Conservation (phyloP, 1,139 yeast genomes). For the Geotrichum reessii region DNA sequence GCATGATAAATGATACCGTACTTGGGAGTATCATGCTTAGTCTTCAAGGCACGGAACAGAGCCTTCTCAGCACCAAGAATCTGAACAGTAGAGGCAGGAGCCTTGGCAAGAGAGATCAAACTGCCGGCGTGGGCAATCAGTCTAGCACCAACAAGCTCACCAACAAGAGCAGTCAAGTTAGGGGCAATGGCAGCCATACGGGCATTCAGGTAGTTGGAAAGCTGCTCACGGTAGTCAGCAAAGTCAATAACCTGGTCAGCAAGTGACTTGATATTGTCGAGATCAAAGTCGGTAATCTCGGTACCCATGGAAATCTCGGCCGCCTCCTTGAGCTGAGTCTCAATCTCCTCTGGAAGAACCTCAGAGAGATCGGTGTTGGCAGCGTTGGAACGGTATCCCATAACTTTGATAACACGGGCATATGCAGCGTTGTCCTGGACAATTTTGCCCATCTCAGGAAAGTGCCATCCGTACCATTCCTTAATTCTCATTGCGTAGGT, state of each 20-base stretch:
- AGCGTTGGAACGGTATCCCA: constrained; percentile 94
- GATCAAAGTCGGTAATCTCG: constrained; percentile 90
- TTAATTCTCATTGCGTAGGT: constrained; percentile 98
- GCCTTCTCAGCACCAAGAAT: constrained; percentile 99
- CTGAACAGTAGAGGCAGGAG: constrained; percentile 98
- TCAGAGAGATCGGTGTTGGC: constrained; percentile 83
- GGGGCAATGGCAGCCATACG: constrained; percentile 99
- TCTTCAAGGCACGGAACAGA: constrained; percentile 93
- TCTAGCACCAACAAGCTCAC: constrained; percentile 98
- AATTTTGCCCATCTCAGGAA: constrained; percentile 96
- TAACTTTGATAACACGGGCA: constrained; percentile 82
- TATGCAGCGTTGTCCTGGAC: constrained; percentile 65
- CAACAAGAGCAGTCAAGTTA: constrained; percentile 90
- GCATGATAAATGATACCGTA: constrained; percentile 97
- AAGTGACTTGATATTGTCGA: constrained; percentile 81
- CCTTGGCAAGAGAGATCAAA: constrained; percentile 89
- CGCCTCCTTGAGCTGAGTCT: constrained; percentile 62
- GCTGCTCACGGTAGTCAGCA: constrained; percentile 85
- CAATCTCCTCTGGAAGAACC: constrained; percentile 68
- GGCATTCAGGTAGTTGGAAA: constrained; percentile 81
- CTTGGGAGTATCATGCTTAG: constrained; percentile 97
- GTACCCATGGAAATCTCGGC: constrained; percentile 99
- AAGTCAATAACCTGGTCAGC: constrained; percentile 93
- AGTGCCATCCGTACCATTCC: constrained; percentile 99
- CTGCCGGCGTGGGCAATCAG: constrained; percentile 98